phyloP scores from a whole-genome alignment of 2,329 filamentous ascomycete species.

The Epichloe uncinata region DNA sequence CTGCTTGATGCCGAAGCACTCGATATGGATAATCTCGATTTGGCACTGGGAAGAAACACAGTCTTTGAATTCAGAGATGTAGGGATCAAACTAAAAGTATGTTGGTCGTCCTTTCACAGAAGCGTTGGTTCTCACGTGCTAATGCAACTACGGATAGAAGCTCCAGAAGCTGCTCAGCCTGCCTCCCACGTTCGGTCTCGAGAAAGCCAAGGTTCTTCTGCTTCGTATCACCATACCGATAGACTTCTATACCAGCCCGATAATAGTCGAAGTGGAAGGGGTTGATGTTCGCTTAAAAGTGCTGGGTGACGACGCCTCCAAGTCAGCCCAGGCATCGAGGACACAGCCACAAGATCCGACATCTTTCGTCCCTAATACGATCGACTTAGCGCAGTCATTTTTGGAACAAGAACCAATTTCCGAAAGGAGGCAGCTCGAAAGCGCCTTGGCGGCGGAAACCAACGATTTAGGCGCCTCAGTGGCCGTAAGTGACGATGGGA shows the following conservation, averaged over 20 bases:
- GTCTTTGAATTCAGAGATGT: slow-evolving; percentile 81
- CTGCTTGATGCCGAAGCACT: slow-evolving; percentile 78
- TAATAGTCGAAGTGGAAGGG: slow-evolving; percentile 69
- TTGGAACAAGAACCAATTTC: slow-evolving; percentile 55
- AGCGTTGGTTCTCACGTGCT: slow-evolving; percentile 1
- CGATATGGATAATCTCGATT: slow-evolving; percentile 74
- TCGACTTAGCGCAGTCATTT: slow-evolving; percentile 66
- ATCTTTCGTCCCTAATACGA: slow-evolving; percentile 48
- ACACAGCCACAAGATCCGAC: slow-evolving; percentile 15
- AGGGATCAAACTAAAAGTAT: slow-evolving; percentile 63
- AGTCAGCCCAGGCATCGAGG: slow-evolving; percentile 29
- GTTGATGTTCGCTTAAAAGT: slow-evolving; percentile 58
- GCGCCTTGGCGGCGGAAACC: slow-evolving; percentile 50
- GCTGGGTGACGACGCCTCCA: slow-evolving; percentile 16
- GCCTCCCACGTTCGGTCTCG: slow-evolving; percentile 56
- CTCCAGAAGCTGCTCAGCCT: slow-evolving; percentile 61
- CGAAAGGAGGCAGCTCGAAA: slow-evolving; percentile 55
- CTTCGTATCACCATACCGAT: slow-evolving; percentile 75
- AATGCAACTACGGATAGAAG: slow-evolving; percentile 43
- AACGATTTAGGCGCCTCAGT: slow-evolving; percentile 50
- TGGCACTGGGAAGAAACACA: slow-evolving; percentile 69
- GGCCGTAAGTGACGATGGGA: slow-evolving; percentile 45
- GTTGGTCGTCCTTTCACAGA: slow-evolving; percentile 10
- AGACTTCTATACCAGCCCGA: slow-evolving; percentile 75
- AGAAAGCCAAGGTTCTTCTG: slow-evolving; percentile 59